These are phyloP conservation scores for Backusella australiensis DNA, from an alignment of 192 early-diverging fungal species.

Conservation along the genomic window DNA sequence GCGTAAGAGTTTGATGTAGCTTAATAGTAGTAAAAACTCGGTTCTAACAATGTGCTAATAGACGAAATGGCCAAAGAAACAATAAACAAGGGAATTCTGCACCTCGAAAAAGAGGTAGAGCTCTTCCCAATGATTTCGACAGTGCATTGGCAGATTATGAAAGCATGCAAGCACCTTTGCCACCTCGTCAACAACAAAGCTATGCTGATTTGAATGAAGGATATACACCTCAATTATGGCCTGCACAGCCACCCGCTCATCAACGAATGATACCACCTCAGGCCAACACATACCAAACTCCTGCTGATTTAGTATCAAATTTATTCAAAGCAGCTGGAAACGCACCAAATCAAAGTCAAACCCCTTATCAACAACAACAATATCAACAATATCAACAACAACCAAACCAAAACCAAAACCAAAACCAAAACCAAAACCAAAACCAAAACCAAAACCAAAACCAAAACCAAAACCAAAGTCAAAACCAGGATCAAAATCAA, in stretches of 20 bases:
- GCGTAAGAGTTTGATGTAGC: slow-evolving; percentile 18
- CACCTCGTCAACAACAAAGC: slow-evolving; percentile 15
- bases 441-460: slow-evolving; percentile 6
- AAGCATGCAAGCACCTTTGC: not conserved
- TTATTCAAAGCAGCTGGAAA: not conserved
- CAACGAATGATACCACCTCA: not conserved
- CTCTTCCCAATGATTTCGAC: not conserved
- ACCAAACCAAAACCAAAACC: slow-evolving; percentile 6
- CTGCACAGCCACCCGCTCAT: not conserved
- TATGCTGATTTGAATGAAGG: slow-evolving; percentile 11
- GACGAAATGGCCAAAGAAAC: not conserved
- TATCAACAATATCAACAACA: not conserved
- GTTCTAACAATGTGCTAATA: not conserved
- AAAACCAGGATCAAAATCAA: slow-evolving; percentile 28
- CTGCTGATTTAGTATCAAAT: not conserved
- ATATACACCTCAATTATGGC: not conserved
- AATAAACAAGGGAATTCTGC: not conserved
- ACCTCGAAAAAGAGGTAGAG: not conserved
- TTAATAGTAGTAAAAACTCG: not conserved
- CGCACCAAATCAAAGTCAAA: not conserved
- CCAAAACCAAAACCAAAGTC: slow-evolving; percentile 15
- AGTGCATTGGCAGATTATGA: slow-evolving; percentile 11
- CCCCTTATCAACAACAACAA: no score
- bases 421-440: slow-evolving; percentile 29
- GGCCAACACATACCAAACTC: not conserved